Percentiles rank a stretch among this genome's conserved stretches.
Evolutionary conservation across 2,329 filamentous ascomycete genomes (phyloP).

Genomic region (Emmonsiellopsis sp.): DNA sequence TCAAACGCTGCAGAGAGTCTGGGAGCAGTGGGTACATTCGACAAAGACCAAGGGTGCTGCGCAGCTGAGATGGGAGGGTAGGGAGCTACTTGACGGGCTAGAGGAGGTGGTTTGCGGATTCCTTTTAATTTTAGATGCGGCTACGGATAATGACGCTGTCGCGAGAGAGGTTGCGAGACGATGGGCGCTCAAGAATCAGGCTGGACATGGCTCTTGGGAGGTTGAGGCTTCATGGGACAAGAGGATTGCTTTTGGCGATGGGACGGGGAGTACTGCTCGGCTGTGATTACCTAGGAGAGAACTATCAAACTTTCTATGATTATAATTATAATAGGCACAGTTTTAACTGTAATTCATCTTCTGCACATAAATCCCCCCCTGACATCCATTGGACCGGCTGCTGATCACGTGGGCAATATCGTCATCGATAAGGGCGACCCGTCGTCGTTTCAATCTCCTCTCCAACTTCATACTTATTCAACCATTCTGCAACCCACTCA

Average conservation of each 20-base stretch:
- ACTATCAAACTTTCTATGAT: not conserved
- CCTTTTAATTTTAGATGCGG: slow-evolving; percentile 24
- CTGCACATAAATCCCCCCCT: too few relatives aligned
- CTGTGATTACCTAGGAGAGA: not conserved
- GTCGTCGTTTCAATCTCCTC: too few relatives aligned
- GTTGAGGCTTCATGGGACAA: slow-evolving; percentile 11
- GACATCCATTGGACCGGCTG: too few relatives aligned
- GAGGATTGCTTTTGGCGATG: slow-evolving; percentile 12
- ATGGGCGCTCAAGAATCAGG: slow-evolving; percentile 7
- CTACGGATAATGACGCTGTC: slow-evolving; percentile 22
- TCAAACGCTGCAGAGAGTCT: slow-evolving; percentile 19
- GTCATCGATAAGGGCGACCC: too few relatives aligned
- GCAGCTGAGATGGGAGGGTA: slow-evolving; percentile 21
- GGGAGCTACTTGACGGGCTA: slow-evolving; percentile 21
- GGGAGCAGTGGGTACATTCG: slow-evolving; percentile 9
- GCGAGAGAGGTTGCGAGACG: slow-evolving; percentile 17
- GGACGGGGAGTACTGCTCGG: not conserved
- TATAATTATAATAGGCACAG: too few relatives aligned
- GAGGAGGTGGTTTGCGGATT: slow-evolving; percentile 22
- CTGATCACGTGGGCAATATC: too few relatives aligned
- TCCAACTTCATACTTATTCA: too few relatives aligned
- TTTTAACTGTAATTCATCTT: too few relatives aligned
- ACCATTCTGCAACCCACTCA: too few relatives aligned
- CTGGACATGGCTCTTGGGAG: slow-evolving; percentile 6
- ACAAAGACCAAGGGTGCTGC: slow-evolving; percentile 13